Evolutionary conservation across 2,329 filamentous ascomycete genomes (phyloP), one percentile per base, ranked within the genome.

Genomic region (Talaromyces sp.): DNA sequence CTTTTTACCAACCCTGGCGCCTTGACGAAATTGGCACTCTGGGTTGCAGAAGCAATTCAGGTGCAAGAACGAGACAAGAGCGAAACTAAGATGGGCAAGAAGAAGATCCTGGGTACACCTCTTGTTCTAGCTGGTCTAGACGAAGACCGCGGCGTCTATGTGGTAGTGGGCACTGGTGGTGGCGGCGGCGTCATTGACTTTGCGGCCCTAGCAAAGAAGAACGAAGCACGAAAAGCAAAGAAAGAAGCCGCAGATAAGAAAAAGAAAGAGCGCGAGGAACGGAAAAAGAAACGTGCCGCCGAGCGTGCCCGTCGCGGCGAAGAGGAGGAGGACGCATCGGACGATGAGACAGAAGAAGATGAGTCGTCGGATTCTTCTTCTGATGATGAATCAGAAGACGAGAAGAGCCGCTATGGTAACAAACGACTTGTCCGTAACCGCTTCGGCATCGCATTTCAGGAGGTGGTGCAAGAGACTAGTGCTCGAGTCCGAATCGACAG

Each of bases 401-500:
- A 86, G 6, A 82, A 84, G 7, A 84, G 85, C 45, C 79, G 80
- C 45, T 80, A 80, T 17, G 81, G 81, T 40, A 85, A 85, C 58
- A 86, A 86, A 67, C 89, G 90, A 0, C 90, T 91, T 63, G 90
- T 93, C 1, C 81, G 91, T 61, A 99, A 98, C 78, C 88, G 91
- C 59, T 99, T 99, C 73, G 95, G 95, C 7, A 93, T 90, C 72
- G 94, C 95, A 2, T 99, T 99, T 77, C 93, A 97, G 76, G 93
- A 97, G 74, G 95, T 98, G 0, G 91, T 97, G 1, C 87, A 90
- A 61, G 92, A 97, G 82, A 98, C 94, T 17, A 95, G 89, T 66
- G 92, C 94, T 0, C 82, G 93, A 17, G 93, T 98, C 22, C 84
- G 93, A 67, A 96, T 97, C 74, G 95, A 99, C 78, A 96, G 91